Percentiles rank a stretch among this genome's conserved stretches.
Evolutionary conservation across 495 filamentous ascomycete species (phyloP).

Genomic region (Talaromyces proteolyticus): DNA sequence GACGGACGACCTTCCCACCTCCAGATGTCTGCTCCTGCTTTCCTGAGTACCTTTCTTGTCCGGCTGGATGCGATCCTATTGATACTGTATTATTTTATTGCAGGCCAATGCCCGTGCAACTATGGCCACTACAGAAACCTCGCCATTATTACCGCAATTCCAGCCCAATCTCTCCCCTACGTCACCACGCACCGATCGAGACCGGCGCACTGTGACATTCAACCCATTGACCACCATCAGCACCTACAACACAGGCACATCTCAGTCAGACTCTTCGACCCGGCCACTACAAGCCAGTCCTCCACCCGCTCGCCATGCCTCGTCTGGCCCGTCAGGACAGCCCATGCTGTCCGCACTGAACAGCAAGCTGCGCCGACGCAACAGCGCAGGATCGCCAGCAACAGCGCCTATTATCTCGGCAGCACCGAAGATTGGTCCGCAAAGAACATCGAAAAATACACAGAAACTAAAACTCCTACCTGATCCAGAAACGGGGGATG

Average conservation of each 20-base stretch:
- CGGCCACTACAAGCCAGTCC: conserved; percentile 34
- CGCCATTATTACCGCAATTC: conserved; percentile 41
- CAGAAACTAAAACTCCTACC: conserved; percentile 95
- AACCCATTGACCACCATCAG: conserved; percentile 59
- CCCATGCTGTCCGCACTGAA: conserved; percentile 79
- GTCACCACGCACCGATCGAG: conserved; percentile 35
- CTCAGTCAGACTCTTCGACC: conserved; percentile 37
- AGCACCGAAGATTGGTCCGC: conserved; percentile 82
- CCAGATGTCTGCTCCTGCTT: too few relatives aligned
- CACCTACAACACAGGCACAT: conserved; percentile 42
- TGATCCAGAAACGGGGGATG: conserved; percentile 77
- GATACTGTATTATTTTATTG: too few relatives aligned
- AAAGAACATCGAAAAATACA: conserved; percentile 88
- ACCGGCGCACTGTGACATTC: conserved; percentile 62
- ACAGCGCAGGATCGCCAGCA: conserved; percentile 68
- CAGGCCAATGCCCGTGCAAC: conserved; percentile 3
- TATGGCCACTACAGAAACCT: conserved; percentile 40
- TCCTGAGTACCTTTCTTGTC: too few relatives aligned
- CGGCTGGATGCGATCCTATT: too few relatives aligned
- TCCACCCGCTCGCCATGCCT: conserved; percentile 27
- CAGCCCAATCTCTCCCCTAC: conserved; percentile 23
- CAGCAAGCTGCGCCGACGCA: conserved; percentile 77
- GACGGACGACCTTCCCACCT: too few relatives aligned
- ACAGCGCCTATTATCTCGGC: conserved; percentile 31
- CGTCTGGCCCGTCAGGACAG: conserved; percentile 37